Evolutionary conservation across 257 asterid species (phyloP), one percentile per base, ranked within the genome.

Genomic region (Anisodus acutangulus): DNA sequence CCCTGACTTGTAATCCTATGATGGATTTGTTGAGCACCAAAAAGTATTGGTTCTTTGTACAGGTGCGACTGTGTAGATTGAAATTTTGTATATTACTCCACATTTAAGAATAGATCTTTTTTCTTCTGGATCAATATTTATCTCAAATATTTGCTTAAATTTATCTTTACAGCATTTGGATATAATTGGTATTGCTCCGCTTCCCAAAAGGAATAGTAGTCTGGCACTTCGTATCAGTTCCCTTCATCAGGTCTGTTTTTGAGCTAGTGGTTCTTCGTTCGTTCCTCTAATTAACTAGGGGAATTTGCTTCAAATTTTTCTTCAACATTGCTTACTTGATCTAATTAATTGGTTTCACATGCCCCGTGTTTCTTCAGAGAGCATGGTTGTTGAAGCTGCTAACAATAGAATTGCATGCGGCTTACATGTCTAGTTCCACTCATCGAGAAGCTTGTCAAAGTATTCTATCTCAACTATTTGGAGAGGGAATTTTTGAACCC

Each of bases 351-450:
- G 57, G 76, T 81, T 26, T 22, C 74, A 45, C 58, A 19, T 81
- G 45, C 68, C 60, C 63, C 82, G 85, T 69, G 83, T 71, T 87
- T 85, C 41, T 90, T 83, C 89, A 96, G 99, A 91, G 98, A 89
- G 97, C 99, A 45, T 96, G 99, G 99, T 85, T 96, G 82, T 90
- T 95, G 93, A 96, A 96, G 92, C 97, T 96, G 87, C 90, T 96
- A 85, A 94, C 98, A 60, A 90, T 93, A 39, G 98, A 92, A 82
- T 86, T 95, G 62, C 99, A 96, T 89, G 91, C 91, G 69, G 97
- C 97, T 37, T 97, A 95, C 83, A 85, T 90, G 88, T 69, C 69
- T 78, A 94, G 90, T 88, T 82, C 93, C 63, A 85, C 87, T 87
- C 98, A 95, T 86, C 93, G 91, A 72, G 97, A 93, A 90, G 86